Evolutionary conservation across 1,284 basidiomycete genomes (phyloP).

Genomic region (Ceratobasidium sp.): DNA sequence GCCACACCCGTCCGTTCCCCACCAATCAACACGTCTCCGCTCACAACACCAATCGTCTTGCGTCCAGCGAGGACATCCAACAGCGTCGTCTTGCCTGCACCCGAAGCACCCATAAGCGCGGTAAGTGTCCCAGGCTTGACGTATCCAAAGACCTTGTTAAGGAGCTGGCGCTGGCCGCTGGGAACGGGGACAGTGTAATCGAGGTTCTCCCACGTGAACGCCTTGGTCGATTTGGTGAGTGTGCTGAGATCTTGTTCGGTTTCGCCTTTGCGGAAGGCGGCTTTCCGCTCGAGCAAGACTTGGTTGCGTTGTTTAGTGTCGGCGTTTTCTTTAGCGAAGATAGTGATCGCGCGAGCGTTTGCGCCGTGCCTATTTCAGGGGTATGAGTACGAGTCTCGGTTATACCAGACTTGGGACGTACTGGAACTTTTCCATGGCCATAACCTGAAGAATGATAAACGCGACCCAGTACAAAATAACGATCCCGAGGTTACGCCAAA

Average conservation of each 20-base stretch:
- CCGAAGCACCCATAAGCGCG: conserved; percentile 70
- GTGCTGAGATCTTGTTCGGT: conserved; percentile 31
- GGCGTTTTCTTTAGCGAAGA: conserved; percentile 78
- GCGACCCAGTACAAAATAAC: conserved; percentile 70
- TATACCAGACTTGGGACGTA: conserved; percentile 56
- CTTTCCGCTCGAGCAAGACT: conserved; percentile 68
- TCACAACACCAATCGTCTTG: conserved; percentile 64
- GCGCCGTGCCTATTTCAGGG: conserved; percentile 62
- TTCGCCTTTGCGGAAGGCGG: conserved; percentile 47
- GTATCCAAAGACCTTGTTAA: conserved; percentile 67
- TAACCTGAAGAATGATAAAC: conserved; percentile 73
- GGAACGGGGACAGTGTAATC: conserved; percentile 64
- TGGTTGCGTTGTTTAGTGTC: conserved; percentile 77
- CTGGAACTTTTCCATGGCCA: conserved; percentile 74
- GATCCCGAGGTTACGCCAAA: conserved; percentile 58
- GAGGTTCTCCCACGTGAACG: conserved; percentile 62
- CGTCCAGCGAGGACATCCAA: conserved; percentile 67
- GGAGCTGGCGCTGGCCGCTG: conserved; percentile 61
- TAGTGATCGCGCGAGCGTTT: conserved; percentile 64
- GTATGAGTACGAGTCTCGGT: neutral
- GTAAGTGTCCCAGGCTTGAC: conserved; percentile 68
- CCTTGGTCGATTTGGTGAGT: conserved; percentile 50
- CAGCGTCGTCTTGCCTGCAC: conserved; percentile 66
- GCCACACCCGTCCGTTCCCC: conserved; percentile 61
- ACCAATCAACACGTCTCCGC: conserved; percentile 64